Evolutionary conservation across 1,139 yeast genomes (phyloP).

Genomic region (Yamadazyma oceani): DNA sequence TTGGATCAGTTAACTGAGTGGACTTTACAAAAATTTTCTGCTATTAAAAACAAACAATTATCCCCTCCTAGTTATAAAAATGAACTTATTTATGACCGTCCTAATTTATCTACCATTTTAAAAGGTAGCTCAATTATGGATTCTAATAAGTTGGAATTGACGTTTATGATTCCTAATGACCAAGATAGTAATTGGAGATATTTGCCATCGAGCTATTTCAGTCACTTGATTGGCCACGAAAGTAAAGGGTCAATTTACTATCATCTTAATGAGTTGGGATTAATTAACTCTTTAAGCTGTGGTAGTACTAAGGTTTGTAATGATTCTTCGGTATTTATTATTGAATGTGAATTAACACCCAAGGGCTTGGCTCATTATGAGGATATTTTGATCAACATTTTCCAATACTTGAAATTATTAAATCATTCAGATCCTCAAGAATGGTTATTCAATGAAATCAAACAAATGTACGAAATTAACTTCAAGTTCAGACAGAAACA

Average conservation of each 20-base stretch:
- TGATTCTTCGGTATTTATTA: slow-evolving; percentile 64
- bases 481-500: slow-evolving; percentile 71
- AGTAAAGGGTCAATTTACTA: slow-evolving; percentile 77
- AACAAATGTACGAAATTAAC: slow-evolving; percentile 44
- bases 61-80: slow-evolving; percentile 49
- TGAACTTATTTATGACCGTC: slow-evolving; percentile 32
- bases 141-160: slow-evolving; percentile 60
- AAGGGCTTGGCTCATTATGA: slow-evolving; percentile 67
- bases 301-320: slow-evolving; percentile 71
- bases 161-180: slow-evolving; percentile 77
- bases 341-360: slow-evolving; percentile 75
- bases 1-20: slow-evolving; percentile 69
- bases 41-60: slow-evolving; percentile 56
- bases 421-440: slow-evolving; percentile 46
- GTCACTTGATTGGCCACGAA: slow-evolving; percentile 91
- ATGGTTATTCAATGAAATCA: slow-evolving; percentile 54
- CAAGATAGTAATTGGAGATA: slow-evolving; percentile 60
- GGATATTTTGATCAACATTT: slow-evolving; percentile 55
- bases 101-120: slow-evolving; percentile 55
- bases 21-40: slow-evolving; percentile 68
- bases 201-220: slow-evolving; percentile 67
- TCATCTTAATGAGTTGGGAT: slow-evolving; percentile 63
- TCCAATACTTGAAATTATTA: slow-evolving; percentile 71
- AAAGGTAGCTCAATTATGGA: slow-evolving; percentile 84
- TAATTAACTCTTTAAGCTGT: slow-evolving; percentile 78